Base-by-base conservation (phyloP, 2,329 filamentous ascomycete species). In the Gliomastix tumulicola region DNA sequence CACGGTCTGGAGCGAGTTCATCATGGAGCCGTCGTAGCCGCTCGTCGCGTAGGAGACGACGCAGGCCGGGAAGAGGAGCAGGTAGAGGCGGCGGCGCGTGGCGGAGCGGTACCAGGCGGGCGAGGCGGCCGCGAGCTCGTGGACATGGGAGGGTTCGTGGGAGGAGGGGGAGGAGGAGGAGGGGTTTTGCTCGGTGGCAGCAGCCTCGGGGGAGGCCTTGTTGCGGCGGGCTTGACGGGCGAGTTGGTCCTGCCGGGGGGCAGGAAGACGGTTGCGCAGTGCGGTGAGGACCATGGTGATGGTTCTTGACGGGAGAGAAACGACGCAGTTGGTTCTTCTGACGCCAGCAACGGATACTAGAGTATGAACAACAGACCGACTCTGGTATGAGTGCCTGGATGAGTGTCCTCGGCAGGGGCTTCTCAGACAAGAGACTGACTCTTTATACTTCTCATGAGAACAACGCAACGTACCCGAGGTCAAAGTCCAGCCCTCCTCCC, bases 21-120 rank as follows among this genome's bases (percentile, higher is more conserved):
- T 66, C 59, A 73, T 66, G 15, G 60, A 63, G 4, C 65, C 66
- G 45, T 71, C 66, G 35, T 69, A 71, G 13, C 67, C 66, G 38
- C 63, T 68, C 6, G 69, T 71, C 20, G 54, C 55, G 21, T 58
- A 58, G 0, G 55, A 56, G 2, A 59, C 49, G 27, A 61, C 52
- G 20, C 51, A 51, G 2, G 56, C 56, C 3, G 56, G 54, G 28
- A 59, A 55, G 5, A 61, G 49, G 3, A 53, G 46, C 19, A 55
- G 43, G 36, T 59, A 61, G 0, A 61, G 50, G 3, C 40, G 43
- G 21, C 52, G 44, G 7, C 54, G 45, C 11, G 54, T 48, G 4
- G 48, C 45, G 4, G 53, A 57, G 11, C 43, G 41, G 39, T 58
- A 59, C 56, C 56, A 59, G 11, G 40, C 39, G 0, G 44, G 44